A percentile compares a stretch with the other conserved stretches of the same genome.
These are phyloP conservation scores for Canariomyces notabilis DNA, from an alignment of 2,329 filamentous ascomycete species.

Conservation along the genomic window DNA sequence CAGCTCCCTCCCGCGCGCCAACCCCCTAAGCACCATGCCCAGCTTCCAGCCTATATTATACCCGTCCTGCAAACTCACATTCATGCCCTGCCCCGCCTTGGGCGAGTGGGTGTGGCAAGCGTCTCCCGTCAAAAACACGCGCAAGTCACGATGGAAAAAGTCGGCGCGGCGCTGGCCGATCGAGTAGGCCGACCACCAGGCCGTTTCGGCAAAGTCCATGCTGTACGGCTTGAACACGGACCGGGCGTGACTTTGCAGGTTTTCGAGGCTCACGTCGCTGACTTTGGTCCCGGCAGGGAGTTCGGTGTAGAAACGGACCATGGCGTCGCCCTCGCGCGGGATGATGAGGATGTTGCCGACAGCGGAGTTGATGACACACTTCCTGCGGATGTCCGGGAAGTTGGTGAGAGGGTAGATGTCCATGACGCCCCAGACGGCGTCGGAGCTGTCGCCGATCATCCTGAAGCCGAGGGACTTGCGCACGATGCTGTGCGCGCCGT, in stretches of 20 bases:
- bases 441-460: constrained; percentile 56
- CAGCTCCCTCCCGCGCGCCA: constrained; percentile 36
- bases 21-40: constrained; percentile 42
- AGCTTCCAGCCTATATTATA: constrained; percentile 60
- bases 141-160: constrained; percentile 50
- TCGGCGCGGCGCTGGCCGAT: constrained; percentile 59
- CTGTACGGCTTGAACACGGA: constrained; percentile 50
- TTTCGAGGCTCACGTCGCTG: constrained; percentile 46
- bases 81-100: constrained; percentile 62
- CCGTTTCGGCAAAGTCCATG: constrained; percentile 49
- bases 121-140: constrained; percentile 59
- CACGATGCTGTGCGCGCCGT: constrained; percentile 48
- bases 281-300: constrained; percentile 45
- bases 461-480: constrained; percentile 46
- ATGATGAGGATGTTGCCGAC: constrained; percentile 57
- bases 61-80: constrained; percentile 57
- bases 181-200: constrained; percentile 60
- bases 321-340: constrained; percentile 51
- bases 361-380: constrained; percentile 48
- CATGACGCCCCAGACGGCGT: constrained; percentile 54
- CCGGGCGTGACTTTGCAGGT: constrained; percentile 48
- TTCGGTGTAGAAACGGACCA: constrained; percentile 61
- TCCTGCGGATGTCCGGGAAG: constrained; percentile 59
- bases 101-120: constrained; percentile 63
- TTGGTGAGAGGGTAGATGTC: constrained; percentile 51